Evolutionary conservation across 1,139 yeast species (phyloP), one percentile per base, ranked within the genome.

Genomic region (Lodderomyces orthopsilosis): DNA sequence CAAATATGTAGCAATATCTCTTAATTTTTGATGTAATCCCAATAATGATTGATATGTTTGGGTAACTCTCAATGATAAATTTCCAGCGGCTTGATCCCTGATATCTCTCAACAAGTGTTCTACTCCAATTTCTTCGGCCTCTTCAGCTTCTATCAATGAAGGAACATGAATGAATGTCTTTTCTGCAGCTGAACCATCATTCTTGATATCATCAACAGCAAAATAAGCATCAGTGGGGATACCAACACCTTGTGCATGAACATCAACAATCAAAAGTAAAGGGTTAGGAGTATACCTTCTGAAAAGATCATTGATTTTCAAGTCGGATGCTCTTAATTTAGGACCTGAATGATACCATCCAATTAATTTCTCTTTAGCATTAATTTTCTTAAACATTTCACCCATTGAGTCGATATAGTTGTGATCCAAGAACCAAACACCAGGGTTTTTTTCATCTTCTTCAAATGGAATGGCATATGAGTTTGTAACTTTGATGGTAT

Each of bases 271-370:
- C 56, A 94, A 76, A 51, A 94, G 73, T 43, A 93, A 71, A 3
- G 98, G 98, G 51, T 86, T 83, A 10, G 83, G 67, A 0, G 93
- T 82, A 63, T 90, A 93, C 55, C 81, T 84, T 64, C 86, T 91
- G 70, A 94, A 90, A 3, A 72, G 74, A 53, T 93, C 97, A 59
- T 91, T 93, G 59, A 94, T 93, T 60, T 86, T 88, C 53, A 93
- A 74, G 63, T 94, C 99, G 14, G 95, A 84, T 2, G 93, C 79
- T 56, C 81, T 82, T 54, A 94, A 77, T 64, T 91, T 90, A 12
- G 98, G 98, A 1, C 98, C 99, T 14, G 96, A 84, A 63, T 94
- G 99, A 61, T 94, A 94, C 99, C 99, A 94, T 9, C 99, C 99
- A 63, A 94, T 83, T 46, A 94, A 75, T 63, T 83, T 87, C 63